Evolutionary conservation across 208 protist species (phyloP).

Genomic region (Wallacemonas collosoma): DNA sequence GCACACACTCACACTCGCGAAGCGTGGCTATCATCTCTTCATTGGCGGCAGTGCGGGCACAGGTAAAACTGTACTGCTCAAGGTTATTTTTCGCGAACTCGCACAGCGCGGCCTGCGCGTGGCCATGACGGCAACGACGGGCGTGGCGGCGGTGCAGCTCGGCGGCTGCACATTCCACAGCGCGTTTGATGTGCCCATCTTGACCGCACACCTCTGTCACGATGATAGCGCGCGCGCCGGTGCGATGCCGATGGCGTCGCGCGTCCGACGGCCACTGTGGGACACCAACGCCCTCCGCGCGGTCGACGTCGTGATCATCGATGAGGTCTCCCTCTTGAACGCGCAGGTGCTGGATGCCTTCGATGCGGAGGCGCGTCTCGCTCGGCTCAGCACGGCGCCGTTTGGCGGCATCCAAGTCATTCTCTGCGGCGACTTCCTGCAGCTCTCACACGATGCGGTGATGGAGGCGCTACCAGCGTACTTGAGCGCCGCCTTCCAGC

Average conservation of each 20-base stretch:
- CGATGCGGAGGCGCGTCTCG: constrained; percentile 77
- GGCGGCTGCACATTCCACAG: constrained; percentile 93
- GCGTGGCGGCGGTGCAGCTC: constrained; percentile 88
- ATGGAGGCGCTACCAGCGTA: constrained; percentile 49
- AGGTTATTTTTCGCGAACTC: constrained; percentile 70
- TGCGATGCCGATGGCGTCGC: neutral
- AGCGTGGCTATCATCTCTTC: constrained; percentile 74
- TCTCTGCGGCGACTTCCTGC: constrained; percentile 92
- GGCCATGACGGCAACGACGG: constrained; percentile 89
- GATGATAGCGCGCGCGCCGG: neutral
- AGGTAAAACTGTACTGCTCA: constrained; percentile 90
- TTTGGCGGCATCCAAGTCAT: constrained; percentile 94
- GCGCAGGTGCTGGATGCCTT: constrained; percentile 84
- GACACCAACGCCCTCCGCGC: constrained; percentile 77
- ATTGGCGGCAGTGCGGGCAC: constrained; percentile 90
- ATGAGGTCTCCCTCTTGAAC: constrained; percentile 92
- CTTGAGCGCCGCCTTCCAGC: constrained; percentile 51
- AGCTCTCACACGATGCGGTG: constrained; percentile 61
- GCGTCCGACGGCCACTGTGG: constrained; percentile 40
- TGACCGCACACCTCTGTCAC: neutral
- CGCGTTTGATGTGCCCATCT: constrained; percentile 72
- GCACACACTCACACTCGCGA: constrained; percentile 59
- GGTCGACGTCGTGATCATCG: constrained; percentile 91
- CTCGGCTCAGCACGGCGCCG: constrained; percentile 54
- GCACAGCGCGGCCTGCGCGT: constrained; percentile 68